Evolutionary conservation across 352 stramenopile genomes (phyloP), one percentile per base, ranked within the genome.

Genomic region (Plasmopara muralis): DNA sequence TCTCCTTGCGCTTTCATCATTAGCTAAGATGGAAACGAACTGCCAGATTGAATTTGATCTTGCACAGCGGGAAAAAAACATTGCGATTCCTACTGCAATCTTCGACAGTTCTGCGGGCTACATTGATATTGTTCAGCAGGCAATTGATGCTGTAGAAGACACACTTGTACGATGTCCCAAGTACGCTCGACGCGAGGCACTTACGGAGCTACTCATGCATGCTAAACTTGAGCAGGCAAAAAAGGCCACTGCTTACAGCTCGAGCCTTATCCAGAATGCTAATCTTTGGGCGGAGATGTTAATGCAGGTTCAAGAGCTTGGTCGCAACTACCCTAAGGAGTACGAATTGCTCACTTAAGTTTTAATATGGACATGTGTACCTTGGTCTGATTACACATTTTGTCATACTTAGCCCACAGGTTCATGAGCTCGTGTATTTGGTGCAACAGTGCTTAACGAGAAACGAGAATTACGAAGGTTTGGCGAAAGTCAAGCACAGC

Each of bases 391-490:
- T 18, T 42, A 5, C 40, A 6, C 52, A 42, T 55, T 34, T 55
- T 63, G 20, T 38, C 39, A 15, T 55, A 16, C 57, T 34, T 29
- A 73, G 68, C 10, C 47, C 64, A 20, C 66, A 78, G 45, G 63
- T 76, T 13, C 66, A 74, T 43, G 60, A 76, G 33, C 54, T 78
- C 12, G 60, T 78, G 33, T 59, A 62, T 39, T 43, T 72, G 12
- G 54, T 77, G 1, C 60, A 65, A 43, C 59, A 63, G 15, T 53
- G 60, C 45, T 50, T 68, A 47, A 50, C 38, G 50, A 57, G 54
- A 57, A 30, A 47, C 30, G 42, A 55, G 15, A 68, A 70, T 18
- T 60, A 60, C 6, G 66, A 71, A 45, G 37, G 61, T 45, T 53
- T 60, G 2, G 69, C 76, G 47, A 29, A 61, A 6, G 60, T 74